Base-by-base conservation (phyloP, 1,284 basidiomycete genomes). In the Marasmius tenuissimus region DNA sequence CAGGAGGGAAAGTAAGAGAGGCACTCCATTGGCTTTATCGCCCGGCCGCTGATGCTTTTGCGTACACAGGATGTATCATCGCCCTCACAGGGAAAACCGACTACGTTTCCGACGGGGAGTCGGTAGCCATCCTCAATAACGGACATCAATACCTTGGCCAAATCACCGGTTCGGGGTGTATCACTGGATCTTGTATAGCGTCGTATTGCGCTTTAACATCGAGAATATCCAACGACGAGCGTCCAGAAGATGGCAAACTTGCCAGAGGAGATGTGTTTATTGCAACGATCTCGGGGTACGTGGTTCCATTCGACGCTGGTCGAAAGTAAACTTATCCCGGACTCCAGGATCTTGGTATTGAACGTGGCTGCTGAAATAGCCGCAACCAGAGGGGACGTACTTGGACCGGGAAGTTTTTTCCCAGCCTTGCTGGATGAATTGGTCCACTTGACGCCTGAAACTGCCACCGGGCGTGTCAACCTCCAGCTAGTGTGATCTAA, bases 141-240 rank as follows among this genome's bases (percentile, higher is more conserved):
- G 96, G 97, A 0, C 83, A 93, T 67, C 76, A 82, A 11, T 77
- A 92, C 12, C 84, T 97, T 6, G 89, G 88, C 0, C 78, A 85
- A 39, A 94, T 97, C 65, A 97, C 96, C 0, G 96, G 95, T 0
- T 92, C 90, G 22, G 96, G 96, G 1, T 98, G 96, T 71, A 88
- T 97, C 72, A 85, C 92, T 3, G 96, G 94, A 35, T 91, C 90
- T 51, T 81, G 81, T 34, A 82, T 94, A 56, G 88, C 90, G 2
- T 84, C 89, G 5, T 96, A 90, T 73, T 91, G 93, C 68, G 93
- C 89, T 2, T 88, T 86, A 87, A 89, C 3, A 82, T 72, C 72
- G 80, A 67, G 60, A 64, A 61, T 18, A 71, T 70, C 35, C 10
- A 27, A 22, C 7, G 33, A 69, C 20, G 68, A 76, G 16, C 45